phyloP scores from a whole-genome alignment of 495 filamentous ascomycete species.

The Aspergillus haitiensis region DNA sequence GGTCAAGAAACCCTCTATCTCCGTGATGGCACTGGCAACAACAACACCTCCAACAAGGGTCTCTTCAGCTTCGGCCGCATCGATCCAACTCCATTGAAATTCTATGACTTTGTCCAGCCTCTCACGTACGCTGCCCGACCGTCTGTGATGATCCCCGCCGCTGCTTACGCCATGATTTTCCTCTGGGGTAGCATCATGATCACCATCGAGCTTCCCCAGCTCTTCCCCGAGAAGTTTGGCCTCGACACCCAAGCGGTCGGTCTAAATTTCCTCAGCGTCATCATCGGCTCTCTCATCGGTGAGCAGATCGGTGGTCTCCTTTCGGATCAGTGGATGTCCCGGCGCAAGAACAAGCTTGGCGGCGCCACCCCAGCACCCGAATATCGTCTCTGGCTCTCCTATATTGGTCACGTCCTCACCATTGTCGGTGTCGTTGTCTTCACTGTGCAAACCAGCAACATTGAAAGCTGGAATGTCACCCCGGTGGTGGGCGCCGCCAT shows the following conservation, averaged over 20 bases:
- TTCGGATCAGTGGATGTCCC: slow-evolving; percentile 56
- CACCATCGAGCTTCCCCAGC: slow-evolving; percentile 56
- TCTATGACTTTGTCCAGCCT: slow-evolving; percentile 50
- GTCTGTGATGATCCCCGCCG: slow-evolving; percentile 47
- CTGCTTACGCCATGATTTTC: slow-evolving; percentile 56
- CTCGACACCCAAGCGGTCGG: slow-evolving; percentile 55
- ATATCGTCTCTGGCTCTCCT: slow-evolving; percentile 54
- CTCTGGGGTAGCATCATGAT: slow-evolving; percentile 46
- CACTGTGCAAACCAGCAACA: slow-evolving; percentile 45
- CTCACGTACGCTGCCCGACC: slow-evolving; percentile 42
- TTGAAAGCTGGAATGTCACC: slow-evolving; percentile 46
- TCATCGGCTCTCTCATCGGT: slow-evolving; percentile 55
- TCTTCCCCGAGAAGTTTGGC: slow-evolving; percentile 51
- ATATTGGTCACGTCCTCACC: slow-evolving; percentile 47
- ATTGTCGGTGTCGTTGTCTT: slow-evolving; percentile 55
- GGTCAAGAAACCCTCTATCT: slow-evolving; percentile 60
- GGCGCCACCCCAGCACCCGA: slow-evolving; percentile 40
- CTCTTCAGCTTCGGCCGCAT: slow-evolving; percentile 50
- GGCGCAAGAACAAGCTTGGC: slow-evolving; percentile 29
- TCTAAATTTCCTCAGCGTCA: slow-evolving; percentile 53
- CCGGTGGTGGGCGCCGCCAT: slow-evolving; percentile 54
- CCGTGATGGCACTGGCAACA: slow-evolving; percentile 26
- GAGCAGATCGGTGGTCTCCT: slow-evolving; percentile 54
- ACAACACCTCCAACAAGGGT: slow-evolving; percentile 40
- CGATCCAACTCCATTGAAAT: slow-evolving; percentile 47